phyloP scores from a whole-genome alignment of 148 eudicot species.

The Arbutus unedo region DNA sequence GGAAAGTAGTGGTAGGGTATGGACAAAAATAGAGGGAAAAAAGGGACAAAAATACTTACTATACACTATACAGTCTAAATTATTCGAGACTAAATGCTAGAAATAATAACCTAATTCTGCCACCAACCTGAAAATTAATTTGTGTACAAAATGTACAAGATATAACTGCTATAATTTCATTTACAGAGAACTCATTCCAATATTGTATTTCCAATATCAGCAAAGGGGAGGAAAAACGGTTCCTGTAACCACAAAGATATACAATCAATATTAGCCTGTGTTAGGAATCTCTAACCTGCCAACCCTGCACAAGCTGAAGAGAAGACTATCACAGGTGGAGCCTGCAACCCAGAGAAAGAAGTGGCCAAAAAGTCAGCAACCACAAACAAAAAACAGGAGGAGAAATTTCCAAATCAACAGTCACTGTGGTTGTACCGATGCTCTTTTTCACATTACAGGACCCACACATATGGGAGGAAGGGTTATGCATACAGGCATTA shows the following conservation, averaged over 20 bases:
- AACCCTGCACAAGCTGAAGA: constrained; percentile 95
- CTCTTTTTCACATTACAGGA: not conserved
- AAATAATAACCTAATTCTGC: not conserved
- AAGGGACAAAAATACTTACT: not conserved
- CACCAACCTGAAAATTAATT: not conserved
- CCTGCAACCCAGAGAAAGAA: constrained; percentile 44
- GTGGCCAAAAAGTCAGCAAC: not conserved
- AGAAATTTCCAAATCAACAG: not conserved
- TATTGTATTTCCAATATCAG: constrained; percentile 27
- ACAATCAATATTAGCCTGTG: constrained; percentile 1
- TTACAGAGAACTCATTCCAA: not conserved
- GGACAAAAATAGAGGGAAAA: not conserved
- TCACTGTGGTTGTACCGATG: not conserved
- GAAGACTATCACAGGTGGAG: constrained; percentile 87
- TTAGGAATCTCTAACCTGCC: constrained; percentile 50
- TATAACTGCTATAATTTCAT: not conserved
- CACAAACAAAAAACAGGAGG: not conserved
- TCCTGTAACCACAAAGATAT: not conserved
- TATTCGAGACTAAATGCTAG: not conserved
- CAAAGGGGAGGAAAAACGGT: not conserved
- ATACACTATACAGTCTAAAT: not conserved
- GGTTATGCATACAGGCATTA: not conserved
- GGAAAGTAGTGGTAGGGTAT: not conserved
- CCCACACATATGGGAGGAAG: not conserved
- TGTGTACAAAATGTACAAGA: not conserved